Evolutionary conservation across 2,329 filamentous ascomycete genomes (phyloP), one percentile per base, ranked within the genome.

Genomic region (Fusarium continuum): DNA sequence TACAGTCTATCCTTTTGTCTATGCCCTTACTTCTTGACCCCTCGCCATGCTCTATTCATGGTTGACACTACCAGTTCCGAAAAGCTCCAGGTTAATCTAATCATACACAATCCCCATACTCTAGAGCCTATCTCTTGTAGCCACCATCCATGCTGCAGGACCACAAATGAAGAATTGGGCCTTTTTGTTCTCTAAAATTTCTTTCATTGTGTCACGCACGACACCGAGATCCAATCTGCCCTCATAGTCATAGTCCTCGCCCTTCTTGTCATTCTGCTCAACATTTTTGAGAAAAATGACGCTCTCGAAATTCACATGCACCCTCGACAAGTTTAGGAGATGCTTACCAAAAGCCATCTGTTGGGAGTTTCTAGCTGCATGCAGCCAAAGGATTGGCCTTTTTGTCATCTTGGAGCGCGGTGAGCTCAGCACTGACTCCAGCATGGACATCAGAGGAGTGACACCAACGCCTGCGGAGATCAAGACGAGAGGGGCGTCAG

Each of bases 121-220:
- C 6, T 25, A 22, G 2, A 52, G 32, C 23, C 47, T 52, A 3
- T 52, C 41, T 13, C 41, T 17, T 6, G 40, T 52, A 23, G 25
- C 40, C 10, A 8, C 41, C 49, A 52, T 52, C 49, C 49, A 52
- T n/a, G 40, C 9, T 8, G 31, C 40, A 25, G 49, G 49, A 6
- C 49, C 41, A 19, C 49, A 52, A 4, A 47, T 29, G 5, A 47
- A 52, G 9, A 36, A 38, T 1, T 52, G 40, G 9, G 49, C 13
- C 4, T 25, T 4, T 3, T 47, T 22, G n/a, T 47, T 52, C 20
- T 36, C 11, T 1, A 47, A 29, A 2, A 16, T 19, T 19, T 38
- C 14, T 3, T 52, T 22, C 19, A 47, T 52, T 3, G 9, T 23
- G 20, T 20, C 22, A 23, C 14, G 20, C 4, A 52, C 29, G 2